Conservation (phyloP, 306 rosid genomes). For the Bauhinia variegata region DNA sequence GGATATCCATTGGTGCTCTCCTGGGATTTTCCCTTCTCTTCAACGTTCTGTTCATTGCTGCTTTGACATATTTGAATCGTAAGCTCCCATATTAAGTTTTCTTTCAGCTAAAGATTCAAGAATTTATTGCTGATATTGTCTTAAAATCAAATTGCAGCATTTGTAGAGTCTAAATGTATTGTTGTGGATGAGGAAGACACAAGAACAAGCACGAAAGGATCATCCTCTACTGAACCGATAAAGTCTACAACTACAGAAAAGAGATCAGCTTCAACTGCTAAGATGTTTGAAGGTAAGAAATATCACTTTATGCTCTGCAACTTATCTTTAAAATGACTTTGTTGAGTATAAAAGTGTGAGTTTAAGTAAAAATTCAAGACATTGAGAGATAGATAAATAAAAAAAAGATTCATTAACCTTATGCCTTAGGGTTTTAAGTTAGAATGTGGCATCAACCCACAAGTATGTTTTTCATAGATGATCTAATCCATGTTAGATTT, state of each 20-base stretch:
- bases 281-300: not conserved
- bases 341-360: too few species aligned
- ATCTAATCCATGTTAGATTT: too few species aligned
- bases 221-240: not conserved
- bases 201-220: not conserved
- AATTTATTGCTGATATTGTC: not conserved
- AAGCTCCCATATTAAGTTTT: constrained; percentile 6
- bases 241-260: not conserved
- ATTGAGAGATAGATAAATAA: too few species aligned
- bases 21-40: constrained; percentile 46
- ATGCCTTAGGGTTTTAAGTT: too few species aligned
- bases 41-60: constrained; percentile 34
- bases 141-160: constrained; percentile 35
- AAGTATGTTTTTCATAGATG: too few species aligned
- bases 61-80: constrained; percentile 51
- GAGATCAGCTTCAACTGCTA: constrained; percentile 10
- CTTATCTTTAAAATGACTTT: too few species aligned
- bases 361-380: too few species aligned
- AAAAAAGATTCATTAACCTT: too few species aligned
- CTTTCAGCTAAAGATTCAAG: not conserved
- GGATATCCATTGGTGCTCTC: constrained; percentile 54
- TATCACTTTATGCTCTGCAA: too few species aligned
- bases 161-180: constrained; percentile 38
- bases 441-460: too few species aligned
- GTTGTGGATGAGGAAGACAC: constrained; percentile 24